phyloP scores from a whole-genome alignment of 345 rosid species.

The Eucalyptus tenuipes region DNA sequence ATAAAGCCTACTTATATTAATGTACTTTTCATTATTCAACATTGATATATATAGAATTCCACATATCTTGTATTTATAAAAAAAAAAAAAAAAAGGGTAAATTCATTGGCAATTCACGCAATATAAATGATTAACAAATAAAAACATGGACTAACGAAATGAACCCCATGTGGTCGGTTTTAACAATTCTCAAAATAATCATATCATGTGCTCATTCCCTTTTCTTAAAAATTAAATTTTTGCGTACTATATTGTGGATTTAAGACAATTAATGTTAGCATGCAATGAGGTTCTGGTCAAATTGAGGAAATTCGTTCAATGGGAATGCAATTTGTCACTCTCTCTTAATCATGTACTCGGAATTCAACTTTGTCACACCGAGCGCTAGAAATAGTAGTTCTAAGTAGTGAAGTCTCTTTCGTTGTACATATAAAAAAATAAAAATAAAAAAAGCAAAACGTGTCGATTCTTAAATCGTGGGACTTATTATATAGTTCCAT shows the following conservation, averaged over 20 bases:
- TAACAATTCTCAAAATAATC: not conserved
- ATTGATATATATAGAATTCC: not conserved
- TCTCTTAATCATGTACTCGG: not conserved
- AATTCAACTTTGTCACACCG: not conserved
- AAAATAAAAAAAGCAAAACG: too few species aligned
- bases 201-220: not conserved
- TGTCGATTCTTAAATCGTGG: not conserved
- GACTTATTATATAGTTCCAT: fast-evolving
- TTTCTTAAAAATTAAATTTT: not conserved
- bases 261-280: not conserved
- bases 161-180: not conserved
- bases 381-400: not conserved
- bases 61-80: not conserved
- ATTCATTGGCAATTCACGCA: not conserved
- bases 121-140: not conserved
- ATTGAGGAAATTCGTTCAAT: not conserved
- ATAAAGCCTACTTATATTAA: not conserved
- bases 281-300: not conserved
- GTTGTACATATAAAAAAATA: not conserved
- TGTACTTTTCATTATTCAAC: not conserved
- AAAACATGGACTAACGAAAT: not conserved
- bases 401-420: not conserved
- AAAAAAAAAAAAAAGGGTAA: fast-evolving
- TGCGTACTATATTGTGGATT: not conserved
- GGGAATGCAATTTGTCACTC: not conserved